Base-by-base conservation (phyloP, 1,284 basidiomycete genomes). In the Phellinidium pouzarii region DNA sequence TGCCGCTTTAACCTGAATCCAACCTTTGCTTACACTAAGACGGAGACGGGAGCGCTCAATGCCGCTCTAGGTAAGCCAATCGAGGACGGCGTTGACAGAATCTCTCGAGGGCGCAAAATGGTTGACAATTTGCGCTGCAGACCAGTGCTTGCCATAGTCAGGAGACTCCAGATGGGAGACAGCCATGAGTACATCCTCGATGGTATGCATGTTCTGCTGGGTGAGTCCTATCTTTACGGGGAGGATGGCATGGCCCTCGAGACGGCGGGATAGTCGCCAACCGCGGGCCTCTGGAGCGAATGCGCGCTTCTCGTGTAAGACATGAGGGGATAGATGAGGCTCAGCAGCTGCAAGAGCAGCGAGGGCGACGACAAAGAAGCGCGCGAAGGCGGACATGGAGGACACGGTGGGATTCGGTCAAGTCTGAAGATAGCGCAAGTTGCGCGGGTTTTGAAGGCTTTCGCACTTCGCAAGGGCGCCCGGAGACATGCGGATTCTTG, bases 1-100 rank as follows among this genome's bases (percentile, higher is more conserved):
- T 2, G 69, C 71, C 14, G 69, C 62, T 25, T 66, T 61, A 17
- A 76, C 59, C 47, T 71, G 63, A 47, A 78, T 60, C 75, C 75
- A 77, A 11, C 69, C 69, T 54, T 67, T 66, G 61, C 62, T 68
- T 12, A 54, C 26, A 5, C 61, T 66, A 48, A 71, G 52, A 3
- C 56, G 59, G 29, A 74, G 58, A 17, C 69, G 65, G 12, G 65
- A 55, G 4, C 48, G 48, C 11, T 58, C 52, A 40, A 76, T 60
- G 1, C 73, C 74, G 2, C 60, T 61, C 11, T 59, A 59, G n/a
- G 58, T 49, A 6, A 77, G 65, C 75, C 76, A 77, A 1, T 58
- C 58, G 26, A 60, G 61, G 29, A 76, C 74, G 0, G 63, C 58
- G 1, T 59, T 58, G 45, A 73, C 54, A 0, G 72, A 66, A 50